Conservation (phyloP, 371 early-diverging fungal genomes). For the Mortierella sp. region DNA sequence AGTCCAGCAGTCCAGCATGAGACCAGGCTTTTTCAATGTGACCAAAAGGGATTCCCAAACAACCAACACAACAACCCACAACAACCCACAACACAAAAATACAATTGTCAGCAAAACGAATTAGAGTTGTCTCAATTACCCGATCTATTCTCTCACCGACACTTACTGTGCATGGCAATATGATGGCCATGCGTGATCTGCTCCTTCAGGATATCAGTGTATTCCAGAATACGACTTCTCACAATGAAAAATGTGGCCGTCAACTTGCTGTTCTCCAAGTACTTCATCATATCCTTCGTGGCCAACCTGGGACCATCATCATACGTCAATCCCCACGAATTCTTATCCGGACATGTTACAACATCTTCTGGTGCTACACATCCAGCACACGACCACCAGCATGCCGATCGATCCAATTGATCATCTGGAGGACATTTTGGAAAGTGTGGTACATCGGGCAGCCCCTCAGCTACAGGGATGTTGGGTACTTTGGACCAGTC, state of each 20-base stretch:
- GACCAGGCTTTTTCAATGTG: constrained; percentile 64
- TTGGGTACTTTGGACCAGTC: constrained; percentile 59
- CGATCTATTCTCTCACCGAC: too few relatives aligned
- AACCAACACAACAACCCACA: too few relatives aligned
- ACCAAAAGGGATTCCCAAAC: constrained; percentile 32
- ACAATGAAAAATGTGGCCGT: constrained; percentile 74
- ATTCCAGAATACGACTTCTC: constrained; percentile 62
- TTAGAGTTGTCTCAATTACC: too few relatives aligned
- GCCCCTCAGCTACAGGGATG: constrained; percentile 42
- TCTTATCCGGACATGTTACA: constrained; percentile 36
- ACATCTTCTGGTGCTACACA: constrained; percentile 39
- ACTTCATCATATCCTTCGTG: constrained; percentile 57
- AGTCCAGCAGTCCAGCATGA: constrained; percentile 59
- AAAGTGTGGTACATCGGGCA: constrained; percentile 25
- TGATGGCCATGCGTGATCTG: constrained; percentile 41
- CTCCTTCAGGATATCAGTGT: constrained; percentile 59
- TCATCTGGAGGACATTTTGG: constrained; percentile 30
- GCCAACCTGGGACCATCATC: constrained; percentile 72
- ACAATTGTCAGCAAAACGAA: too few relatives aligned
- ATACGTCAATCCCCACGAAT: constrained; percentile 56
- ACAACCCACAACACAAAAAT: too few relatives aligned
- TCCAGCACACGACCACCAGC: constrained; percentile 52
- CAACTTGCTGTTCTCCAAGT: constrained; percentile 56
- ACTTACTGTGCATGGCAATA: constrained; percentile 51
- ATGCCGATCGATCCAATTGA: constrained; percentile 15